Percentiles rank a stretch among this genome's conserved stretches.
Evolutionary conservation across 257 asterid genomes (phyloP).

Genomic region (Anisodus tanguticus): DNA sequence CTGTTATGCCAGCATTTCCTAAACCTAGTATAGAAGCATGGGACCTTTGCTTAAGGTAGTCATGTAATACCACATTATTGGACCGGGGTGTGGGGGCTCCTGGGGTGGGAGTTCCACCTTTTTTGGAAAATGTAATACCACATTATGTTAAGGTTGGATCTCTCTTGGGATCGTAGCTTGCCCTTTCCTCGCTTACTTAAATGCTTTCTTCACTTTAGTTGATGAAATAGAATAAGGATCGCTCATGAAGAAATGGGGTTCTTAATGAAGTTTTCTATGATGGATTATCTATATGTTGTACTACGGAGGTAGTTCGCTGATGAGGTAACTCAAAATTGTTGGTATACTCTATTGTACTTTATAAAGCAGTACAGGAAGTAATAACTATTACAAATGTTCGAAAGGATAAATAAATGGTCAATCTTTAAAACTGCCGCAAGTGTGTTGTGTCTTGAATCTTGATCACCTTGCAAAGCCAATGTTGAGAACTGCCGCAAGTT

Average conservation of each 20-base stretch:
- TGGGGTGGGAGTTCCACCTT: too few relatives aligned
- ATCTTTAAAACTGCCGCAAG: too few relatives aligned
- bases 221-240: not conserved
- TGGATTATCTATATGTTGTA: not conserved
- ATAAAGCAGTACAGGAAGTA: too few relatives aligned
- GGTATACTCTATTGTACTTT: too few relatives aligned
- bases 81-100: too few relatives aligned
- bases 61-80: not conserved
- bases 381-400: too few relatives aligned
- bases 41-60: not conserved
- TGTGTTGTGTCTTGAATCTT: too few relatives aligned
- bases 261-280: not conserved
- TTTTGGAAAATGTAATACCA: too few relatives aligned
- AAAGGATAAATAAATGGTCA: too few relatives aligned
- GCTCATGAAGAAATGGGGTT: not conserved
- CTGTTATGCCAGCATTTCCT: not conserved
- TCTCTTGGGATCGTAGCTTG: not conserved
- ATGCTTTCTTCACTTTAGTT: not conserved
- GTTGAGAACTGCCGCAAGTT: too few relatives aligned
- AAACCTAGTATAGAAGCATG: not conserved
- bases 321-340: not conserved
- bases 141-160: constrained; percentile 8
- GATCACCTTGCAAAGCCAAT: too few relatives aligned
- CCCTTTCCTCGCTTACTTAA: not conserved
- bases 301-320: constrained; percentile 9